Evolutionary conservation across 148 eudicot genomes (phyloP).

Genomic region (Arctostaphylos glauca): DNA sequence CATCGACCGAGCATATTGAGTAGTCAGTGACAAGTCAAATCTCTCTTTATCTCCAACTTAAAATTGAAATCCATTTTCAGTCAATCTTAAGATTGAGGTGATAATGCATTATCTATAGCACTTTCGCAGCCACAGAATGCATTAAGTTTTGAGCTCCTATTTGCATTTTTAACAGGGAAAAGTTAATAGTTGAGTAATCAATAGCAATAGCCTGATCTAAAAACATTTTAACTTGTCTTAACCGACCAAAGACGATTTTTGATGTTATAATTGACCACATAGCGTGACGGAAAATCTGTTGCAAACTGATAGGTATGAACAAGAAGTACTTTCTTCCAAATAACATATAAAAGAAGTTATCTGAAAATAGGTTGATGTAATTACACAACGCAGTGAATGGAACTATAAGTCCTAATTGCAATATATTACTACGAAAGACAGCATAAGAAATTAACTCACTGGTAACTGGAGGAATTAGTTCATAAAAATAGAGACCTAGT

Average conservation of each 20-base stretch:
- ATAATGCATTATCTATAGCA: neutral
- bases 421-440: neutral
- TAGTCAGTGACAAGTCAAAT: slow-evolving; percentile 1
- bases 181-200: neutral
- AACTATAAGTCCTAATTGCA: neutral
- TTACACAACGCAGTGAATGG: neutral
- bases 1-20: neutral
- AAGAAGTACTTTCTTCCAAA: slow-evolving; percentile 1
- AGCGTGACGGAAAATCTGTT: neutral
- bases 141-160: neutral
- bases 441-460: neutral
- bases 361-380: neutral
- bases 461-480: neutral
- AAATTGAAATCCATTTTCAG: neutral
- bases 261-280: neutral
- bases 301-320: neutral
- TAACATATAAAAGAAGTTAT: neutral
- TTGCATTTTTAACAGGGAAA: neutral
- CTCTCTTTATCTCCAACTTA: neutral
- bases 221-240: neutral
- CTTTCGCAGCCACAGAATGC: neutral
- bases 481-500: neutral
- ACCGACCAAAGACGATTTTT: neutral
- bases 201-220: neutral
- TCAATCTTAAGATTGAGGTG: neutral